phyloP scores from a whole-genome alignment of 176 grass and related monocot species.

The Oryza nivara region DNA sequence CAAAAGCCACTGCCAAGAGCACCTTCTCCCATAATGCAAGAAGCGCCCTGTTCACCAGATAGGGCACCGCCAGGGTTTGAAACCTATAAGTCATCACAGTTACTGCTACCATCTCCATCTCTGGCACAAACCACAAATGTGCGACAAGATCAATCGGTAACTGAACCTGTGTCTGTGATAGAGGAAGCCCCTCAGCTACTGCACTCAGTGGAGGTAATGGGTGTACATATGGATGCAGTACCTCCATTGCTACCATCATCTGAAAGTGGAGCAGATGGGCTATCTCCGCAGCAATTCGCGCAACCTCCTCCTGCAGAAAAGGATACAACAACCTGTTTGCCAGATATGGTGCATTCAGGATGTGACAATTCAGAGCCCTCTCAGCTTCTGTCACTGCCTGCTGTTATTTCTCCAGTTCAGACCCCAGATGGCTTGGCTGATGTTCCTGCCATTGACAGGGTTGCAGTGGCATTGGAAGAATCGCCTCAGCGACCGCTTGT shows the following conservation, averaged over 20 bases:
- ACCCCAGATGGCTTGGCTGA: conserved; percentile 23
- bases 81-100: conserved; percentile 34
- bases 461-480: conserved; percentile 11
- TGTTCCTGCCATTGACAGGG: conserved; percentile 13
- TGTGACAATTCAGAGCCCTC: conserved; percentile 29
- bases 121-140: conserved; percentile 8
- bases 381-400: neutral
- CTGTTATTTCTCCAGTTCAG: conserved; percentile 31
- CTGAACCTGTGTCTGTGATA: conserved; percentile 18
- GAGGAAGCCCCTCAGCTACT: neutral
- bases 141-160: neutral
- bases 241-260: neutral
- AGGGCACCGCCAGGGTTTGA: conserved; percentile 43
- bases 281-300: neutral
- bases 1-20: conserved; percentile 2
- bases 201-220: conserved; percentile 7
- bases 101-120: conserved; percentile 19
- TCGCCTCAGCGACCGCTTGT: neutral
- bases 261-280: conserved; percentile 10
- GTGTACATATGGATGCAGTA: neutral
- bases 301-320: neutral
- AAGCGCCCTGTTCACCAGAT: conserved; percentile 15
- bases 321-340: conserved; percentile 23
- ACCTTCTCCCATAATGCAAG: conserved; percentile 23
- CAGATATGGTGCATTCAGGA: conserved; percentile 17